Evolutionary conservation across 441 rosid species (phyloP), one percentile per base, ranked within the genome.

Genomic region (Pelargonium exstipulatum): DNA sequence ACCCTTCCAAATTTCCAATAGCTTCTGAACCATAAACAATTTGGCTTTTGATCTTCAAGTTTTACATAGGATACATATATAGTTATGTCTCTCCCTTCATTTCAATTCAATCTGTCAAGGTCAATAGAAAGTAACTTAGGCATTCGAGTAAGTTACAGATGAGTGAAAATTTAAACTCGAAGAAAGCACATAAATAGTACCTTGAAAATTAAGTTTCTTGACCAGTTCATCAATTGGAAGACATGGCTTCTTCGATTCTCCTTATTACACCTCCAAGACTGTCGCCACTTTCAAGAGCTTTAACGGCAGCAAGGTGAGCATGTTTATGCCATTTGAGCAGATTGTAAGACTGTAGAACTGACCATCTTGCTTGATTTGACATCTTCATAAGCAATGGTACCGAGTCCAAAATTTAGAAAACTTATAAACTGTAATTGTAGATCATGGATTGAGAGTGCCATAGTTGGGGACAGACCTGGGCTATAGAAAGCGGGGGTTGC

Each of bases 321-420:
- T 76, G 75, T 76, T 70, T 87, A 68, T 93, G 91, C 97, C 97
- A 93, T 77, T 88, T 93, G 74, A 93, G 90, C 62, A 93, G 88
- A 74, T 93, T 93, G 73, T 89, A 93, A 0, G 98, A 83, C 77
- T 90, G 98, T 57, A 89, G 73, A 76, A 90, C 87, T 1, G 97
- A 79, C 97, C 97, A 90, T 74, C 98, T 85, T 20, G 98, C 98
- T 83, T 86, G 97, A 84, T 92, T 92, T 10, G 94, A 87, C 98
- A 90, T 90, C 94, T 92, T 77, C 14, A 65, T 67, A 60, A 75
- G 42, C 18, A 67, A 26, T 29, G 17, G 17, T 42, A 48, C 14
- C 49, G 40, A 10, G 26, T 24, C 6, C 4, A 48, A 45, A 65
- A 20, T 13, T 62, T 16, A 62, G 46, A 16, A 37, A 13, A 13